Conservation (phyloP, 805 yeast genomes). For the Candida takata region DNA sequence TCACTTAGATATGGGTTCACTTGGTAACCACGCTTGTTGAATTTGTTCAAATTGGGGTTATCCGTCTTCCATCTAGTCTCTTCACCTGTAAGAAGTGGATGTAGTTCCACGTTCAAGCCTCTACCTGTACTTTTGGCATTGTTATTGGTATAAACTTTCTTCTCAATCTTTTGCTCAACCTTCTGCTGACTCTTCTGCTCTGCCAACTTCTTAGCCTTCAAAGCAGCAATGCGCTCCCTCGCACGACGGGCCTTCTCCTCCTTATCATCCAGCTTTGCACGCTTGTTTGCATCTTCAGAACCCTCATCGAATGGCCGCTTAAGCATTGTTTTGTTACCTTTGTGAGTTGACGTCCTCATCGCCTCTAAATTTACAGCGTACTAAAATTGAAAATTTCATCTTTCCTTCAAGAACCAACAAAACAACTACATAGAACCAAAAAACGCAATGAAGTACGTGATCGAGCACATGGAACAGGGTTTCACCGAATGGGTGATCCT, state of each 20-base stretch:
- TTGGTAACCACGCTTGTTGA: conserved; percentile 19
- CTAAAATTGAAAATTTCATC: too few relatives aligned
- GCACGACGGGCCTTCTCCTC: conserved; percentile 8
- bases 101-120: conserved; percentile 24
- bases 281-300: neutral
- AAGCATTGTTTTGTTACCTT: neutral
- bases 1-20: conserved; percentile 31
- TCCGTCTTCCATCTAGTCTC: conserved; percentile 5
- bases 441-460: conserved; percentile 69
- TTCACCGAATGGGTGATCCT: conserved; percentile 93
- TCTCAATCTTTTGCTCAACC: neutral
- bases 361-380: too few relatives aligned
- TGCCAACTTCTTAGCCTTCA: conserved; percentile 5
- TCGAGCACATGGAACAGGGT: conserved; percentile 97
- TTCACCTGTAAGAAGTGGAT: conserved; percentile 24
- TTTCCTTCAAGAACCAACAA: too few relatives aligned
- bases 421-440: too few relatives aligned
- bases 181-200: neutral
- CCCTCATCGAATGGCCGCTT: conserved; percentile 2
- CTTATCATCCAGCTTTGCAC: conserved; percentile 1
- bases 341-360: neutral
- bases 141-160: too few relatives aligned
- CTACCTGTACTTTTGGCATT: conserved; percentile 5
- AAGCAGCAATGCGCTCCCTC: conserved; percentile 8
- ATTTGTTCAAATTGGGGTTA: conserved; percentile 21